These are phyloP conservation scores for Thamnidium elegans DNA, from an alignment of 192 early-diverging fungal genomes.

Conservation along the genomic window DNA sequence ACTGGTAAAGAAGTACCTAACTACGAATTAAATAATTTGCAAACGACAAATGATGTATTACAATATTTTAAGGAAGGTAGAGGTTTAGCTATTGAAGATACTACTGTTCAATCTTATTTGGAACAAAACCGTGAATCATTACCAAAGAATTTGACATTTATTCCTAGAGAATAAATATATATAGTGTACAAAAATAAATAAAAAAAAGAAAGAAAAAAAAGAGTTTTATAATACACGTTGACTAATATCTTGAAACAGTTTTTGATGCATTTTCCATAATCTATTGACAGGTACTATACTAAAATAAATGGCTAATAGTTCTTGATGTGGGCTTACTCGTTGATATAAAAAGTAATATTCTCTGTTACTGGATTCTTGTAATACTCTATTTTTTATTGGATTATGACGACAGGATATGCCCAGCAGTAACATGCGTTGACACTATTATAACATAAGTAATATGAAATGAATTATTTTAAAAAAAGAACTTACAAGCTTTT, in stretches of 20 bases:
- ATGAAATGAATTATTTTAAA: background rate
- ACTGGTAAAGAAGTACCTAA: slow-evolving; percentile 39
- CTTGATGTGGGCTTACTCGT: background rate
- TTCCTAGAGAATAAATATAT: slow-evolving; percentile 10
- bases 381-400: background rate
- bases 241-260: slow-evolving; percentile 19
- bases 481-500: slow-evolving; percentile 2
- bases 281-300: slow-evolving; percentile 2
- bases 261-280: slow-evolving; percentile 29
- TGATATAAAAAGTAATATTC: slow-evolving; percentile 16
- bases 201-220: background rate
- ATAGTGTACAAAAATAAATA: background rate
- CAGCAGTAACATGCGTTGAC: background rate
- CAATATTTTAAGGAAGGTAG: slow-evolving; percentile 27
- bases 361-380: slow-evolving; percentile 2
- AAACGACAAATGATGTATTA: slow-evolving; percentile 34
- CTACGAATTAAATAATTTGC: slow-evolving; percentile 36
- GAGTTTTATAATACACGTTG: slow-evolving; percentile 5
- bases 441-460: slow-evolving; percentile 2
- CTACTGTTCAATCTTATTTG: slow-evolving; percentile 21
- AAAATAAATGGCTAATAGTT: slow-evolving; percentile 25
- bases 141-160: slow-evolving; percentile 30
- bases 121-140: slow-evolving; percentile 14
- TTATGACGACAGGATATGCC: slow-evolving; percentile 9
- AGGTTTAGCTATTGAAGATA: background rate